Conservation (phyloP, 176 grass and related monocot species). For the Triticum turgidum region DNA sequence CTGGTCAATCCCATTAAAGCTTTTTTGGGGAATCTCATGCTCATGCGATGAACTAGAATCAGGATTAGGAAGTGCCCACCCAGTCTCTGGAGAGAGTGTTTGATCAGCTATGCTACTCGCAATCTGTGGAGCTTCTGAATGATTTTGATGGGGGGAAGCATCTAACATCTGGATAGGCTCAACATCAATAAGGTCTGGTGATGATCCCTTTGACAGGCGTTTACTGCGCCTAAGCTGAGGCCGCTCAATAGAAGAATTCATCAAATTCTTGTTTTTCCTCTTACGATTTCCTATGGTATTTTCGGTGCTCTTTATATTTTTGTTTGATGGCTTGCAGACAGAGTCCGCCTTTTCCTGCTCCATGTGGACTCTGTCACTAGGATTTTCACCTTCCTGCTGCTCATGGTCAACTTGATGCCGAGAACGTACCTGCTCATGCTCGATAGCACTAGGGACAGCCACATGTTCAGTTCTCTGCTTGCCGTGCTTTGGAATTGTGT, state of each 20-base stretch:
- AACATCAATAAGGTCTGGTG: background rate
- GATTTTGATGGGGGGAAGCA: slow-evolving; percentile 22
- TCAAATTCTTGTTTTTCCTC: slow-evolving; percentile 16
- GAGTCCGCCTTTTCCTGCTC: slow-evolving; percentile 13
- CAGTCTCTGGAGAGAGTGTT: slow-evolving; percentile 27
- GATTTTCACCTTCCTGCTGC: slow-evolving; percentile 27
- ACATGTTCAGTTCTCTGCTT: slow-evolving; percentile 30
- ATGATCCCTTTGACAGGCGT: slow-evolving; percentile 26
- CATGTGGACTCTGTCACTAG: slow-evolving; percentile 16
- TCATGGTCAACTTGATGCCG: slow-evolving; percentile 6
- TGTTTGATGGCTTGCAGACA: slow-evolving; percentile 6
- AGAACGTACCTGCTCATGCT: slow-evolving; percentile 19
- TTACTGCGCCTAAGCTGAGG: slow-evolving; percentile 38
- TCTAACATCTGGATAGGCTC: slow-evolving; percentile 26
- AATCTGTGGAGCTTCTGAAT: slow-evolving; percentile 22
- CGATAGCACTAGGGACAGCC: background rate
- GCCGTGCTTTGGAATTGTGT: background rate
- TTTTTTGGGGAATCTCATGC: slow-evolving; percentile 23
- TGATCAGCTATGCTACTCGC: slow-evolving; percentile 5
- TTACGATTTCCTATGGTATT: slow-evolving; percentile 29
- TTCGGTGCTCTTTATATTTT: slow-evolving; percentile 9
- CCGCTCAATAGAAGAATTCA: slow-evolving; percentile 20
- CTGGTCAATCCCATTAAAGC: slow-evolving; percentile 17
- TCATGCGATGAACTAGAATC: slow-evolving; percentile 35
- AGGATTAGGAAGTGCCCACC: slow-evolving; percentile 4